Evolutionary conservation across 805 yeast genomes (phyloP).

Genomic region (Nakazawaea anatomiae): DNA sequence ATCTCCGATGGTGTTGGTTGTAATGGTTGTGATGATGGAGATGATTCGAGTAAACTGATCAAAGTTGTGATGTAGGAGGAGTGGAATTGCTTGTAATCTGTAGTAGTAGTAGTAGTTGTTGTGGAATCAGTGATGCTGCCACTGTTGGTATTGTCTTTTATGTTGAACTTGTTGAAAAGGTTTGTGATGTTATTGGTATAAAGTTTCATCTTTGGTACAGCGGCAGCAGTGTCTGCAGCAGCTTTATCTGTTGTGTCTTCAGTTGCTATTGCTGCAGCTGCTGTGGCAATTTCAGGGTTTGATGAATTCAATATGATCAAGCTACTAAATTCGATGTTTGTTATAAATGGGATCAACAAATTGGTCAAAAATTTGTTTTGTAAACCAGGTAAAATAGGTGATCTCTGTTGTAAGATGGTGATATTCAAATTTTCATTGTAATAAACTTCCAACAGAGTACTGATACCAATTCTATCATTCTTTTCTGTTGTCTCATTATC

Average conservation of each 20-base stretch:
- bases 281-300: conserved; percentile 45
- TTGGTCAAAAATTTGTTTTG: conserved; percentile 44
- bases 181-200: conserved; percentile 20
- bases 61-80: neutral
- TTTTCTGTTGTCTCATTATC: conserved; percentile 6
- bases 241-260: neutral
- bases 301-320: conserved; percentile 65
- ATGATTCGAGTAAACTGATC: neutral
- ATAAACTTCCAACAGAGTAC: conserved; percentile 66
- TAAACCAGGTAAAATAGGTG: conserved; percentile 75
- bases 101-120: neutral
- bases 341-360: conserved; percentile 44
- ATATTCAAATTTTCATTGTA: conserved; percentile 32
- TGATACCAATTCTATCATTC: conserved; percentile 22
- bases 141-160: conserved; percentile 7
- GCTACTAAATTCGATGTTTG: conserved; percentile 30
- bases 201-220: conserved; percentile 13
- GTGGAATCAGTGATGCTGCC: too few species aligned
- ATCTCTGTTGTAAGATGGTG: conserved; percentile 70
- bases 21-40: neutral
- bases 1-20: conserved; percentile 6
- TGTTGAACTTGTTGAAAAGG: conserved; percentile 14
- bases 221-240: conserved; percentile 3
- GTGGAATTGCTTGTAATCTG: neutral
- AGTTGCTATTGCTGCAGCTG: neutral